Evolutionary conservation across 805 yeast genomes (phyloP), one percentile per base, ranked within the genome.

Genomic region (Hanseniaspora meyeri): DNA sequence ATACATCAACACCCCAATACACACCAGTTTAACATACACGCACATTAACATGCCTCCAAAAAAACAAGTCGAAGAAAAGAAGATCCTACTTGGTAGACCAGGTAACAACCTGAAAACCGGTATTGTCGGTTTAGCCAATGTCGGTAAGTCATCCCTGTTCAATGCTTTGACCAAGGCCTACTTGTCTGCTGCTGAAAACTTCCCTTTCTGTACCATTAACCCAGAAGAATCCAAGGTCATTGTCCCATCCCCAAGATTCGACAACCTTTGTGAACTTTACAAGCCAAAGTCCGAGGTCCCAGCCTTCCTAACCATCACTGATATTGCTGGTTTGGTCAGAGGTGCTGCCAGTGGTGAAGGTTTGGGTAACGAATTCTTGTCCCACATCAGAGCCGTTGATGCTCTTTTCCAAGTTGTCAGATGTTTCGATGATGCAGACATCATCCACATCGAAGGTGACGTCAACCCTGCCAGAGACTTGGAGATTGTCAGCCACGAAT

Each of bases 311-410:
- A 91, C 97, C 58, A 82, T 93, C 58, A 89, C 87, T 67, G 98
- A 93, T 74, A 93, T 93, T 72, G 98, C 98, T 59, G 98, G 98
- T 71, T 78, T 93, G 69, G 91, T 97, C 62, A 87, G 87, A 74
- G 97, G 96, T 74, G 97, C 97, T 40, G 82, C 88, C 59, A 84
- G 86, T 55, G 97, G 97, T 71, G 97, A 89, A 74, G 98, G 98
- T 70, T 81, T 93, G 62, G 98, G 98, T 68, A 93, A 93, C 72
- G 95, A 95, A 61, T 93, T 93, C 79, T 81, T 93, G 74, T 84
- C 95, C 63, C 90, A 93, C 71, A 93, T 93, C 66, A 82, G 97
- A 73, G 93, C 96, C 50, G 98, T 93, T 57, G 98, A 93, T 78
- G 96, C 97, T 60, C 84, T 93, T 62, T 93, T 86, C 75, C 97